Percentiles rank a stretch among this genome's conserved stretches.
phyloP scores from a whole-genome alignment of 768 basidiomycete genomes.

The Tulasnella sp. region DNA sequence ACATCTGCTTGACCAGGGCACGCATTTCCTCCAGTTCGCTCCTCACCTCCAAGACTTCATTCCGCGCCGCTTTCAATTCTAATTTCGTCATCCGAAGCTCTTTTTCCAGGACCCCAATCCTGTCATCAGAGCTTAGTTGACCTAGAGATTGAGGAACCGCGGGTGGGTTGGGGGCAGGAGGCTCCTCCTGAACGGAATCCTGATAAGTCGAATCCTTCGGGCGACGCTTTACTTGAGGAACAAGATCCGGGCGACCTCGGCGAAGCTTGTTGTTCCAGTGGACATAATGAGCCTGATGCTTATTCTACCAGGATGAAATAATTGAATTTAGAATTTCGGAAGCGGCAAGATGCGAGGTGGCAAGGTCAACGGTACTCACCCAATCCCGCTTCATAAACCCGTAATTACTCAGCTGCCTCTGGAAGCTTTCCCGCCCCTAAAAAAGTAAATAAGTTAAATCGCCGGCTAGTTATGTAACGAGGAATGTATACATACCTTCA shows the following conservation, averaged over 20 bases:
- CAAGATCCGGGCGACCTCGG: not conserved
- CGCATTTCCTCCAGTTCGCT: not conserved
- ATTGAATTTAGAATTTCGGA: not conserved
- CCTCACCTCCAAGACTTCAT: too few species aligned
- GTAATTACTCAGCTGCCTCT: not conserved
- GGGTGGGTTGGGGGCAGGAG: not conserved
- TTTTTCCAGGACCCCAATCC: too few species aligned
- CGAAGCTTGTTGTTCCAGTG: not conserved
- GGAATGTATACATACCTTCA: too few species aligned
- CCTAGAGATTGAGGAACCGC: too few species aligned
- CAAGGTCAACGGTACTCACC: not conserved
- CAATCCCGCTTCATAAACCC: not conserved
- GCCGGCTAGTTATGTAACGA: too few species aligned
- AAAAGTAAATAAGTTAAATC: too few species aligned
- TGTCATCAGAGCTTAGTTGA: too few species aligned
- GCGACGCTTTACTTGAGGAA: not conserved
- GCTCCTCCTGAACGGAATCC: not conserved
- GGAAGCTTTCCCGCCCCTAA: not conserved
- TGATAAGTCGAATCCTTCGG: not conserved
- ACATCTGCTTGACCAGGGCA: not conserved
- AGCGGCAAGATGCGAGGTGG: too few species aligned
- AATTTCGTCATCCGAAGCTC: too few species aligned
- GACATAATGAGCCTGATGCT: not conserved
- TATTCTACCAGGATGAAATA: not conserved
- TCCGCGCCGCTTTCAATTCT: too few species aligned